Evolutionary conservation across 2,329 filamentous ascomycete species (phyloP), one percentile per base, ranked within the genome.

Genomic region (Paraphaeosphaeria sporulosa): DNA sequence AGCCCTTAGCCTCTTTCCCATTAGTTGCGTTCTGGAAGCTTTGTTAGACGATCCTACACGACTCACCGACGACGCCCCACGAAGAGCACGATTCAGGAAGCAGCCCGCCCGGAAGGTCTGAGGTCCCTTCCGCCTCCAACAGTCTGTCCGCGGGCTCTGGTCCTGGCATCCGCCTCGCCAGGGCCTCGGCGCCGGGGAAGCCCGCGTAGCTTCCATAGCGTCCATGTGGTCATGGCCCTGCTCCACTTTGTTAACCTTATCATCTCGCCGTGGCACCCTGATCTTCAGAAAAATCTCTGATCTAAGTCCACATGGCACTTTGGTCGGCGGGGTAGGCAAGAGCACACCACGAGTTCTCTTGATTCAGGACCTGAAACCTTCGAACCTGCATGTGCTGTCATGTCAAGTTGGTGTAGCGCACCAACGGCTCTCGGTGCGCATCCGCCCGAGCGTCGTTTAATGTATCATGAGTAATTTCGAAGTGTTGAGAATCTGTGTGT

Each of bases 111-210:
- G 64, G 64, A 59, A 67, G 55, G 61, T 59, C 63, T 69, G 62
- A 63, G 52, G 27, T 61, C 64, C 57, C 65, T 71, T 72, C 71
- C 71, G 65, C 65, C 60, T 62, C 63, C 62, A 64, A 55, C 61
- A 57, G 46, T 42, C 59, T 63, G 56, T 63, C 60, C 64, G 65
- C 54, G 59, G 27, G 46, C 25, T 56, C 64, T 66, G 64, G 63
- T 70, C 61, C 38, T 54, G 30, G 40, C 30, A 47, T 38, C 42
- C 42, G 63, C 64, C 63, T 63, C 70, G 71, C 71, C 72, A 73
- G 60, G 61, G 64, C 60, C 66, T 64, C 69, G 71, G 73, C 68
- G 70, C 76, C 40, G 76, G 76, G 76, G 76, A 78, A 78, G 64
- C 60, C 54, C 52, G 59, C 55, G 64, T 76, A 69, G 76, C 75